phyloP scores from a whole-genome alignment of 495 filamentous ascomycete species.

The Penicillium bialowiezense region DNA sequence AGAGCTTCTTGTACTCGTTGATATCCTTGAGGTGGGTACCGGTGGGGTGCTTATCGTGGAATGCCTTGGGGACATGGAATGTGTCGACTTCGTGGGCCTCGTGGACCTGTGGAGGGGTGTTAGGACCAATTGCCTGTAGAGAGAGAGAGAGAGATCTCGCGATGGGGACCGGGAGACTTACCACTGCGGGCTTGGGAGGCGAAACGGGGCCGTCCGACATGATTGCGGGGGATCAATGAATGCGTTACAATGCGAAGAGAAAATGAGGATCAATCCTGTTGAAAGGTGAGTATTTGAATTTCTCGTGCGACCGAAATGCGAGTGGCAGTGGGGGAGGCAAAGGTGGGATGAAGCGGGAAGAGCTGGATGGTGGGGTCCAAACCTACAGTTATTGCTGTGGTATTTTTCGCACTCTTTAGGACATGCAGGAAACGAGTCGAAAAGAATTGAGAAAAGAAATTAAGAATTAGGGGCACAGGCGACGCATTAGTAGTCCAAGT shows the following conservation, averaged over 20 bases:
- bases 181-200: slow-evolving; percentile 62
- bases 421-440: too few relatives aligned
- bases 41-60: slow-evolving; percentile 66
- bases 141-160: too few relatives aligned
- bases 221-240: slow-evolving; percentile 17
- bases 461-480: not conserved
- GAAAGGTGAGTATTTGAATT: slow-evolving; percentile 8
- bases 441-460: not conserved
- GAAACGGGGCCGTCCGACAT: slow-evolving; percentile 65
- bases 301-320: not conserved
- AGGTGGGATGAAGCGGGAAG: not conserved
- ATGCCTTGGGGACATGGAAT: slow-evolving; percentile 64
- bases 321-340: not conserved
- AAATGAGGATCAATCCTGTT: not conserved
- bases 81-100: slow-evolving; percentile 87
- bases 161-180: too few relatives aligned
- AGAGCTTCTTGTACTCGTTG: slow-evolving; percentile 87
- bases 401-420: too few relatives aligned
- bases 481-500: slow-evolving; percentile 1
- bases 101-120: slow-evolving; percentile 34
- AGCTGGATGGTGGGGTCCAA: too few relatives aligned
- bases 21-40: slow-evolving; percentile 66
- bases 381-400: too few relatives aligned
- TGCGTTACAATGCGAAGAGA: not conserved
- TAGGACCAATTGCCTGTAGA: too few relatives aligned